Evolutionary conservation across 2,329 filamentous ascomycete species (phyloP), one percentile per base, ranked within the genome.

Genomic region (Fusarium brachygibbosum): DNA sequence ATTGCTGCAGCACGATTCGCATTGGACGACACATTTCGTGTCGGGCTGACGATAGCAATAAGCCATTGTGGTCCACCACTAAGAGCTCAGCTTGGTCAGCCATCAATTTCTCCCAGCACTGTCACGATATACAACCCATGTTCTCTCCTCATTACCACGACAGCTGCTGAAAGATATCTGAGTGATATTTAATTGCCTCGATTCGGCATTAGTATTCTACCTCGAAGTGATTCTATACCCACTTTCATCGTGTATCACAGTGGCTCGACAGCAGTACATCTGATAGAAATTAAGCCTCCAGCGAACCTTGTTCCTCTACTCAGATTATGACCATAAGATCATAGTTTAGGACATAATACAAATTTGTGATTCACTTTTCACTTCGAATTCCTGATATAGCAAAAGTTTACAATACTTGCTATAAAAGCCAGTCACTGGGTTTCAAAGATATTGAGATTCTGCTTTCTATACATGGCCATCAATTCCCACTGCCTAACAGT

Each of bases 391-490:
- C 17, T 16, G 6, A 32, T 13, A 19, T 6, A n/a, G 9, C 32
- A n/a, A 28, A 19, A 19, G 5, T 5, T 6, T n/a, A 25, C 14
- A 3, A 37, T 34, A 13, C 16, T 48, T 23, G 16, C 16, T 32
- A 9, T n/a, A 13, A 19, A 29, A 12, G 6, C 12, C 4, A 32
- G 32, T 2, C 10, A 6, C 25, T 19, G 13, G 23, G 11, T 12
- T 35, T 23, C 3, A 25, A 41, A 45, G 12, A 19, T 38, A 54
- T 31, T 41, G 53, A 57, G 31, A 52, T 54, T 70, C 41, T 67
- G 52, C 35, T 63, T 67, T 70, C 67, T 70, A 64, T 68, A 46
- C 58, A 64, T 34, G 44, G 37, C 46, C 52, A 38, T 49, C 38
- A 35, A 59, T 53, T 21, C 29, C 52, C 37, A 37, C 25, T 14